Evolutionary conservation across 345 rosid species (phyloP).

Genomic region (Rhodomyrtus tomentosa): DNA sequence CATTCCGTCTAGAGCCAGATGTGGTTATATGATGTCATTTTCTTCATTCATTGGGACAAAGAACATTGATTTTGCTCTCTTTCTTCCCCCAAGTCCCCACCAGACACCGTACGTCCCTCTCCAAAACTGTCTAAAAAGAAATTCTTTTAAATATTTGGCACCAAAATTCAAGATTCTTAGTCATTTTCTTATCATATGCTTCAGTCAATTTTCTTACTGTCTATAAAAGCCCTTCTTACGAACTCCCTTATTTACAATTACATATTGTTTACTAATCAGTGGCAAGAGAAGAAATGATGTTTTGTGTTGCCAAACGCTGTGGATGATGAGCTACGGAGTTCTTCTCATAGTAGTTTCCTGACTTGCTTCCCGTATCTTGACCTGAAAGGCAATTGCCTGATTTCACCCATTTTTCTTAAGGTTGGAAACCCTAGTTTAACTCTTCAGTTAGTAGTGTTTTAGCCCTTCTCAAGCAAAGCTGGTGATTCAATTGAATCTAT

Average conservation of each 20-base stretch:
- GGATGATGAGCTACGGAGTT: neutral
- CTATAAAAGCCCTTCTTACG: neutral
- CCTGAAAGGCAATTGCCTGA: neutral
- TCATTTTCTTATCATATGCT: neutral
- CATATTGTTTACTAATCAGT: neutral
- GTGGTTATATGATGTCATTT: neutral
- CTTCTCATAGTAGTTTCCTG: neutral
- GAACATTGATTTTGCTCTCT: neutral
- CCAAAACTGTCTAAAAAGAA: neutral
- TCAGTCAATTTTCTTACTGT: neutral
- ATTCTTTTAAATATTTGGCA: neutral
- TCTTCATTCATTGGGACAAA: neutral
- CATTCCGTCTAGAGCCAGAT: neutral
- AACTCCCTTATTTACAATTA: neutral
- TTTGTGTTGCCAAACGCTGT: neutral
- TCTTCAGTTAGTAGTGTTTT: neutral
- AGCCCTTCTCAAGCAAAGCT: neutral
- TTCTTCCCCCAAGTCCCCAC: neutral
- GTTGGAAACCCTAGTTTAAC: neutral
- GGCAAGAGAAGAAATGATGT: neutral
- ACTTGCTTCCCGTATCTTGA: neutral
- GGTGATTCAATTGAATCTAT: neutral
- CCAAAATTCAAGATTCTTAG: neutral
- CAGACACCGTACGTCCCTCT: neutral
- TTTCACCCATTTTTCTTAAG: neutral